Evolutionary conservation across 1,284 basidiomycete species (phyloP), one percentile per base, ranked within the genome.

Genomic region (Serendipita sp.): DNA sequence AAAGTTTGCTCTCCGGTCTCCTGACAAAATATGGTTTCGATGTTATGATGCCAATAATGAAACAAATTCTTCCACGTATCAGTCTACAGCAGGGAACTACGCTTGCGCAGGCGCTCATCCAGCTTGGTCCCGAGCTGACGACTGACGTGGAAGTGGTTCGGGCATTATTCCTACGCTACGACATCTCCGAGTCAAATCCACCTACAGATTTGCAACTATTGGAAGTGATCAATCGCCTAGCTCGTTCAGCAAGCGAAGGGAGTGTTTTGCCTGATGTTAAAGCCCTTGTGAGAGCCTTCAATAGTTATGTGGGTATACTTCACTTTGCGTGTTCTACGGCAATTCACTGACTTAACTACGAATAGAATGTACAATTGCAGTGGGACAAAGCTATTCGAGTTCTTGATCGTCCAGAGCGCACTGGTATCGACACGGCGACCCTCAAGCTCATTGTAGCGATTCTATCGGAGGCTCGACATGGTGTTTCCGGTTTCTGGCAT

Each of bases 361-460:
- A 66, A 67, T 68, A 87, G 82, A 79, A 81, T 70, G 76, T 78
- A 42, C 76, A 77, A 43, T 74, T 93, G 65, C 82, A 88, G 65
- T 95, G 91, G 89, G 79, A 88, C 17, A 82, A 78, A 62, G 82
- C 91, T 63, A 85, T 92, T 68, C 82, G 83, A 66, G 80, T 84
- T 1, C 91, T 91, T 68, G 90, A 92, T 74, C 80, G 83, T 73
- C 77, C 82, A 13, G 86, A 90, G 70, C 81, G 89, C 50, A 81
- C 82, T 66, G 85, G 87, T 3, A 87, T 91, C 15, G 89, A 91
- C 71, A 90, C 88, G 1, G 84, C 86, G 34, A 91, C 87, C 0
- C 71, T 92, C 65, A 91, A 89, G 71, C 78, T 91, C 60, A 74
- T 91, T 66, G 88, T 92, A 61, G 87, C 87, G 58, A 84, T 90